Conservation (phyloP, 345 rosid species). For the Hypericum androsaemum region DNA sequence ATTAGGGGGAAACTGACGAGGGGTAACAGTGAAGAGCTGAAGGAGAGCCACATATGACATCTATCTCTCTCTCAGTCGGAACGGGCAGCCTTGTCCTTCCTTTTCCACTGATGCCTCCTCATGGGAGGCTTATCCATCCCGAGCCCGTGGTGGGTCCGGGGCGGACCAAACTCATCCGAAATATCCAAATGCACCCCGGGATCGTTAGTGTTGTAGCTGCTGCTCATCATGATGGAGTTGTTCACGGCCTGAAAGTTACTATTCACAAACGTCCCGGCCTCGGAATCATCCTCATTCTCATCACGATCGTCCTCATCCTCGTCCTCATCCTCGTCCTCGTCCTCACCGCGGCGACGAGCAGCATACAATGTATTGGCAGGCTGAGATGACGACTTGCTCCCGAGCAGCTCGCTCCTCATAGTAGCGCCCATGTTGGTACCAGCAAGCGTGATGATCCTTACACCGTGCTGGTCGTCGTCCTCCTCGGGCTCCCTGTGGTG, state of each 20-base stretch:
- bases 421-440: constrained; percentile 77
- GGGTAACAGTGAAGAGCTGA: too few relatives aligned
- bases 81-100: too few relatives aligned
- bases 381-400: neutral
- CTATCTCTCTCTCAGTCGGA: too few relatives aligned
- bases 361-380: neutral
- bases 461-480: constrained; percentile 13
- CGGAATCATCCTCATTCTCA: constrained; percentile 26
- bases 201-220: constrained; percentile 57
- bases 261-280: constrained; percentile 49
- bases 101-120: too few relatives aligned
- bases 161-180: constrained; percentile 25
- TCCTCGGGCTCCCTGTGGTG: constrained; percentile 26
- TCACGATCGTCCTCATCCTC: constrained; percentile 9
- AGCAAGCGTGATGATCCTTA: constrained; percentile 57
- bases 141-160: too few relatives aligned
- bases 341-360: neutral
- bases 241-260: constrained; percentile 88
- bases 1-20: too few relatives aligned
- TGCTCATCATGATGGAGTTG: constrained; percentile 73
- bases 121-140: too few relatives aligned
- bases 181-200: constrained; percentile 87
- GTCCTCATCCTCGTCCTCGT: neutral
- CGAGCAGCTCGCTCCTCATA: constrained; percentile 51
- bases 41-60: too few relatives aligned